phyloP scores from a whole-genome alignment of 2,329 filamentous ascomycete species.

The Alternaria arbusti region DNA sequence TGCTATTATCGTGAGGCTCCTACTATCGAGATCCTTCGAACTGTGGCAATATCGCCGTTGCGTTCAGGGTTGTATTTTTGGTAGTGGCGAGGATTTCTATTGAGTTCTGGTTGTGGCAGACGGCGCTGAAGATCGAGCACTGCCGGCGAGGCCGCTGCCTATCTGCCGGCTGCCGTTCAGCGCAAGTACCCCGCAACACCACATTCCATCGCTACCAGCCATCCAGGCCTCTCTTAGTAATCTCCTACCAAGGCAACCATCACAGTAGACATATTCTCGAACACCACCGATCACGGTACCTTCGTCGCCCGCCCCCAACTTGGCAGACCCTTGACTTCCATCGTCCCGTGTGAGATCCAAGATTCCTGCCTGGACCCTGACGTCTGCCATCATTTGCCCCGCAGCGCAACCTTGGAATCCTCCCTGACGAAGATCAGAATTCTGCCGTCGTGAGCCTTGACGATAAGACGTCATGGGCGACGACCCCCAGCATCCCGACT shows the following conservation, averaged over 20 bases:
- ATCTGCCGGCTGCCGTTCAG: neutral
- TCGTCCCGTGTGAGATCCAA: constrained; percentile 1
- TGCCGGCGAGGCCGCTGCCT: neutral
- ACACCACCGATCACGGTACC: neutral
- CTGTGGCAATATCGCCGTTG: neutral
- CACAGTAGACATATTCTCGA: neutral
- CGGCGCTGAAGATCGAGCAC: neutral
- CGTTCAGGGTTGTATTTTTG: neutral
- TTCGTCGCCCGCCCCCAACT: neutral
- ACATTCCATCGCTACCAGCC: neutral
- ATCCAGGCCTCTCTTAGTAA: neutral
- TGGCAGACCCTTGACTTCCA: neutral
- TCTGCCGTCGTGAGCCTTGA: neutral
- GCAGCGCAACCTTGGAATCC: constrained; percentile 5
- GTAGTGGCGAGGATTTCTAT: neutral
- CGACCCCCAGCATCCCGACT: neutral
- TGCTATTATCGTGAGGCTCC: constrained; percentile 7
- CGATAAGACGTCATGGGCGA: constrained; percentile 5
- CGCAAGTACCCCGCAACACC: constrained; percentile 12
- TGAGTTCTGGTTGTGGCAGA: neutral
- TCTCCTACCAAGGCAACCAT: neutral
- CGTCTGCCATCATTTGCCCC: constrained; percentile 13
- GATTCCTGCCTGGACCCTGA: constrained; percentile 5
- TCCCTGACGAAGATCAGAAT: neutral
- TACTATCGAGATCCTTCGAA: neutral